Percentiles rank a stretch among this genome's conserved stretches.
Conservation (phyloP, 225 moss, liverwort and hornwort genomes). For the Anthoceros angustus region DNA sequence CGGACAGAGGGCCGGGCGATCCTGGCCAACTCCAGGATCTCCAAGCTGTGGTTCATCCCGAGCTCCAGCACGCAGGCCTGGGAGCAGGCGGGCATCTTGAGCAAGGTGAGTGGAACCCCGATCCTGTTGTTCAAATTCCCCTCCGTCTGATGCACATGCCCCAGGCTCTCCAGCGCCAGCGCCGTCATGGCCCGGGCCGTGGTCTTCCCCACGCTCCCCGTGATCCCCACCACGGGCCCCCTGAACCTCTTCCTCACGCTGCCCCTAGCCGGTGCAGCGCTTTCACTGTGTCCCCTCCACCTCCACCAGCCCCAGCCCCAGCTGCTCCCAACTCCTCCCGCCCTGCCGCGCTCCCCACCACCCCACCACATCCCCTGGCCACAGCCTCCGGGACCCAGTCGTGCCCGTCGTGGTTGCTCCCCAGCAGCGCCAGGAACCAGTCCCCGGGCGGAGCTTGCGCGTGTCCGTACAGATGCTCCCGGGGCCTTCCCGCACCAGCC, state of each 20-base stretch:
- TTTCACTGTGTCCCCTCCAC: slow-evolving; percentile 33
- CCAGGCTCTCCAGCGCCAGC: slow-evolving; percentile 45
- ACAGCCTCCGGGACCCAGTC: slow-evolving; percentile 37
- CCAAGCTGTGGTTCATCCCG: slow-evolving; percentile 56
- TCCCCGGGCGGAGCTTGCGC: slow-evolving; percentile 33
- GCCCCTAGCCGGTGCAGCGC: slow-evolving; percentile 46
- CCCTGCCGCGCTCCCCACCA: slow-evolving; percentile 30
- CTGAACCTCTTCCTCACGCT: slow-evolving; percentile 36
- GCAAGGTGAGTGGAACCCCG: slow-evolving; percentile 67
- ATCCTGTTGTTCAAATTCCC: slow-evolving; percentile 73
- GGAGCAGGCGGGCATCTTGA: slow-evolving; percentile 32
- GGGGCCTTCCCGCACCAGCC: slow-evolving; percentile 21
- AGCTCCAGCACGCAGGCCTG: slow-evolving; percentile 58
- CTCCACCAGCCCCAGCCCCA: slow-evolving; percentile 44
- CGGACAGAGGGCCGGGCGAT: slow-evolving; percentile 50
- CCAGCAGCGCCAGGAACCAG: slow-evolving; percentile 66
- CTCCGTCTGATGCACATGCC: slow-evolving; percentile 41
- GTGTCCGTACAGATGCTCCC: slow-evolving; percentile 78
- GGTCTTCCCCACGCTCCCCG: slow-evolving; percentile 73
- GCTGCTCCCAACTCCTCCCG: too few relatives aligned
- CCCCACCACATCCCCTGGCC: slow-evolving; percentile 44
- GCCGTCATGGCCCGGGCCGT: slow-evolving; percentile 62
- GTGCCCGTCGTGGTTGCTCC: slow-evolving; percentile 56
- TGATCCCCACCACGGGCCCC: slow-evolving; percentile 61
- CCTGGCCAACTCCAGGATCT: slow-evolving; percentile 41